phyloP scores from a whole-genome alignment of 2,329 filamentous ascomycete genomes.

The Ceratocystis ficicola region DNA sequence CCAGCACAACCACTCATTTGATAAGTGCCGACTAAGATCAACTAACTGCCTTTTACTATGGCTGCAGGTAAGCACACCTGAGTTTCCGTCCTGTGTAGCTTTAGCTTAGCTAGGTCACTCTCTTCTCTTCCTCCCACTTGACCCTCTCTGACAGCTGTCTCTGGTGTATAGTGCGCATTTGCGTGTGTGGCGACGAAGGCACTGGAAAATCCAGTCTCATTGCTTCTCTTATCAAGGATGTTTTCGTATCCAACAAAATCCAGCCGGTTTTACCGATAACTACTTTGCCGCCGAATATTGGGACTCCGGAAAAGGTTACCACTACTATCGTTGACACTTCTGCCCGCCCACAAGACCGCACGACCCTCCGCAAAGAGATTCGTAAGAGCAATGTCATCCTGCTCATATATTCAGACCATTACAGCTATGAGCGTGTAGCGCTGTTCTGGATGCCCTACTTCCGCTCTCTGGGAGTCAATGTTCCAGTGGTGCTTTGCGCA shows the following conservation, averaged over 20 bases:
- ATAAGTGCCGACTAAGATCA: neutral
- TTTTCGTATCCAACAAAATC: slow-evolving; percentile 92
- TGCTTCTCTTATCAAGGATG: slow-evolving; percentile 90
- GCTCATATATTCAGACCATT: slow-evolving; percentile 94
- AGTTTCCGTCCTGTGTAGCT: neutral
- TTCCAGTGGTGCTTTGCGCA: slow-evolving; percentile 89
- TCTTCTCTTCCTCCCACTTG: slow-evolving; percentile 20
- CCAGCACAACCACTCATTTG: neutral
- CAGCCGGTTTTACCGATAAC: slow-evolving; percentile 89
- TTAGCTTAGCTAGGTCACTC: neutral
- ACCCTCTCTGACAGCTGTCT: slow-evolving; percentile 24
- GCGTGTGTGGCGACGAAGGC: slow-evolving; percentile 90
- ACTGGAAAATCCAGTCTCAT: slow-evolving; percentile 91
- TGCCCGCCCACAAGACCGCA: slow-evolving; percentile 83
- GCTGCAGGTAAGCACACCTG: neutral
- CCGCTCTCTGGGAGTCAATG: slow-evolving; percentile 92
- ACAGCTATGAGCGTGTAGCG: slow-evolving; percentile 94
- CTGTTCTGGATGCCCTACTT: slow-evolving; percentile 99
- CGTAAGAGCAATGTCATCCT: slow-evolving; percentile 95
- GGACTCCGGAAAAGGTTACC: slow-evolving; percentile 90
- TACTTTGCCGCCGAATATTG: slow-evolving; percentile 83
- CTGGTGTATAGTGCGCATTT: slow-evolving; percentile 60
- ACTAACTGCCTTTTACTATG: slow-evolving; percentile 4
- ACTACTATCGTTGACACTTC: slow-evolving; percentile 98
- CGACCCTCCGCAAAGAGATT: slow-evolving; percentile 82